Evolutionary conservation across 2,329 filamentous ascomycete genomes (phyloP).

Genomic region (Microdochium trichocladiopsis): DNA sequence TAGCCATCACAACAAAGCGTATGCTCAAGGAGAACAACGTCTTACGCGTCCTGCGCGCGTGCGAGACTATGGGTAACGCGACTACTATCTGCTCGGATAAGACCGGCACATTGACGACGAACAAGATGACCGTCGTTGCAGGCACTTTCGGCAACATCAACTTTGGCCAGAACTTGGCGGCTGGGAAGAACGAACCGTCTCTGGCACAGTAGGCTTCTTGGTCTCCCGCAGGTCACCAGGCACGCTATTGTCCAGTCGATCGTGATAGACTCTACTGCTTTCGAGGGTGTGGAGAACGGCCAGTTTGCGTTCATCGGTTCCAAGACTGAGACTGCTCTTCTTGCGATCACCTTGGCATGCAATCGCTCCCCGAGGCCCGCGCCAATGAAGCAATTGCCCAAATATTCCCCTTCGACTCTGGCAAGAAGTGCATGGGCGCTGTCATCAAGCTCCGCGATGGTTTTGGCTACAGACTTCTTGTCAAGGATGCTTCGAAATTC

Average conservation of each 20-base stretch:
- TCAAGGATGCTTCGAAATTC: constrained; percentile 51
- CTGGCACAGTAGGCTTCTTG: constrained; percentile 21
- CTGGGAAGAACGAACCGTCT: constrained; percentile 8
- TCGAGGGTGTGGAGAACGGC: constrained; percentile 42
- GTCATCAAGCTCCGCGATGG: constrained; percentile 39
- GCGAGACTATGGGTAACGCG: constrained; percentile 66
- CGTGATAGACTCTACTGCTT: constrained; percentile 51
- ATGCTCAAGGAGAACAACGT: constrained; percentile 66
- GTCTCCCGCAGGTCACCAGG: constrained; percentile 18
- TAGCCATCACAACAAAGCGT: constrained; percentile 60
- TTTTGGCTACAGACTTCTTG: constrained; percentile 38
- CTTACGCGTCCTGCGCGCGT: constrained; percentile 60
- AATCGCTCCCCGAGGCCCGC: constrained; percentile 35
- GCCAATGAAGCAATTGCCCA: constrained; percentile 38
- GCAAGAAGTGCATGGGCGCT: constrained; percentile 49
- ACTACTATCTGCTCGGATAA: constrained; percentile 77
- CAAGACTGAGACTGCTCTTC: constrained; percentile 49
- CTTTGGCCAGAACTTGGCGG: constrained; percentile 16
- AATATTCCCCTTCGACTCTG: constrained; percentile 47
- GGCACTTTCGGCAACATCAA: constrained; percentile 51
- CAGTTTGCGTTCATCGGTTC: constrained; percentile 42
- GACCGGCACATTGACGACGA: constrained; percentile 68
- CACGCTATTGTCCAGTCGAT: constrained; percentile 32
- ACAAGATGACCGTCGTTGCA: constrained; percentile 71
- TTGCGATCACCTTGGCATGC: constrained; percentile 42